Base-by-base conservation (phyloP, 1,139 yeast genomes). In the Sugiyamaella xylanicola region DNA sequence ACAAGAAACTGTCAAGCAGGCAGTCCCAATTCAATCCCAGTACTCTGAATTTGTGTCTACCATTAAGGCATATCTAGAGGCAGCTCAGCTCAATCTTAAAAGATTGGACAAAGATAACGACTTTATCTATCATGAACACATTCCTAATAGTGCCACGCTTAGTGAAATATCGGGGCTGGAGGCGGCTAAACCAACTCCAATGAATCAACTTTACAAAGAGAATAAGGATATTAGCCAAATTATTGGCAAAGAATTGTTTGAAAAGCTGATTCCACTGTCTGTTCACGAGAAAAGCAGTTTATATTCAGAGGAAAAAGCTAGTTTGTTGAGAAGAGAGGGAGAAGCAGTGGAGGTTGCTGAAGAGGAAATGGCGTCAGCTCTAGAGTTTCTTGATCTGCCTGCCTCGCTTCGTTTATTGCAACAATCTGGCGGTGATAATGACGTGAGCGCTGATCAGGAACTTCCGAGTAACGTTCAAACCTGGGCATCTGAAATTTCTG, bases 301-400 rank as follows among this genome's bases (percentile, higher is more conserved):
- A 61, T 93, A 93, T 69, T 87, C 96, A 0, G 99, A 93, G 68
- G 92, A 88, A 68, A 88, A 90, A 70, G 92, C 96, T 0, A 84
- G 83, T 59, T 72, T 89, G 51, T 73, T 91, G 53, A 79, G 99
- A 63, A 78, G 77, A 54, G 93, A 89, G 66, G 78, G 85, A 49
- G 98, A 91, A 59, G 79, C 80, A 61, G 81, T 84, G 27, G 93
- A 88, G 56, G 80, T 90, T 13, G 88, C 96, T 0, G 84, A 90
- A 61, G 87, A 89, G 68, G 95, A 91, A 66, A 77, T 87, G 52
- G 72, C 79, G 0, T 88, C 96, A 1, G 88, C 88, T 3, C 76
- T 91, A 55, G 97, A 90, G 65, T 89, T 82, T 64, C 78, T 91
- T 61, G 85, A 86, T 56, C 75, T 93, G 57, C 97, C 97, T 0